Evolutionary conservation across 768 basidiomycete genomes (phyloP).

Genomic region (Pulveroboletus sp.): DNA sequence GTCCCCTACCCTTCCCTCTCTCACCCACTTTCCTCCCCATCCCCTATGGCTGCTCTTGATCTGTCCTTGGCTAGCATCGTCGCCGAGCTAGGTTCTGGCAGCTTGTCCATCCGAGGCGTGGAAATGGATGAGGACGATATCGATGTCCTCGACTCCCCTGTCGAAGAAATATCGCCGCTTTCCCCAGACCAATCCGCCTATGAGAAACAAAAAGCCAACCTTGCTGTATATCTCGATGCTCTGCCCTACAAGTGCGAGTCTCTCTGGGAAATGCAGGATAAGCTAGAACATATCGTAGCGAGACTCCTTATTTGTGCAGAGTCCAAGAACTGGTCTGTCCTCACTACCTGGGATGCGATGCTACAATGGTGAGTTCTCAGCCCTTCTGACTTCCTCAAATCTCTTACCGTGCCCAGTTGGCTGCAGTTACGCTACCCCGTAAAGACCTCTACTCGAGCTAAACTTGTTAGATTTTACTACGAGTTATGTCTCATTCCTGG

Average conservation of each 20-base stretch:
- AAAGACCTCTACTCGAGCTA: conserved; percentile 60
- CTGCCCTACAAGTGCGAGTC: conserved; percentile 74
- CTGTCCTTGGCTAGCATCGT: conserved; percentile 19
- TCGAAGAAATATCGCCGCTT: conserved; percentile 25
- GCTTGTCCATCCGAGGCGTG: conserved; percentile 19
- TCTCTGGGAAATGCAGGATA: conserved; percentile 62
- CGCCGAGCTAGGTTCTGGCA: conserved; percentile 22
- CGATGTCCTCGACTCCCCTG: conserved; percentile 39
- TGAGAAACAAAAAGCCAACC: conserved; percentile 56
- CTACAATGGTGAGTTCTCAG: conserved; percentile 59
- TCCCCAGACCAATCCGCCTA: conserved; percentile 34
- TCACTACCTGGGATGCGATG: conserved; percentile 75
- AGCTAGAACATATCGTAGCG: conserved; percentile 63
- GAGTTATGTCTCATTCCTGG: conserved; percentile 75
- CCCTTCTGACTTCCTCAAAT: neutral
- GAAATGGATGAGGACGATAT: conserved; percentile 61
- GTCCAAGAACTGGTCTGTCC: conserved; percentile 67
- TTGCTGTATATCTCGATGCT: conserved; percentile 62
- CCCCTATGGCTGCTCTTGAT: conserved; percentile 22
- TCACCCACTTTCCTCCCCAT: conserved; percentile 18
- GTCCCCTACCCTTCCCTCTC: conserved; percentile 11
- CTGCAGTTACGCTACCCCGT: conserved; percentile 78
- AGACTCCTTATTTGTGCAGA: conserved; percentile 69
- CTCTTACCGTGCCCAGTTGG: conserved; percentile 51
- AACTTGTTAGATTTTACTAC: conserved; percentile 70